Evolutionary conservation across 371 early-diverging fungal species (phyloP).

Genomic region (Rhizopus sp.): DNA sequence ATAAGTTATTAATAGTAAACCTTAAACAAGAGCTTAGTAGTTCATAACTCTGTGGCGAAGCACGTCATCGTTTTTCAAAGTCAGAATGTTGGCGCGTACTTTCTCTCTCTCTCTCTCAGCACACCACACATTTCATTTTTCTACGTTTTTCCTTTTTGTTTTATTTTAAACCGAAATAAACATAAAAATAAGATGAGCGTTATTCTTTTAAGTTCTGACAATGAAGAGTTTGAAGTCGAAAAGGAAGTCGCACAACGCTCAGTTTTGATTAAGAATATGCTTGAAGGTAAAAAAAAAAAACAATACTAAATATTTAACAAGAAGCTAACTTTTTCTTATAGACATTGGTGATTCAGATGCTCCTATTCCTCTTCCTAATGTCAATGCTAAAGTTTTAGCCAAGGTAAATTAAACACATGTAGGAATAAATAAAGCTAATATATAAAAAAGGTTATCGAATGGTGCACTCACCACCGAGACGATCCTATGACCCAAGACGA

Average conservation of each 20-base stretch:
- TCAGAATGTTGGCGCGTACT: neutral
- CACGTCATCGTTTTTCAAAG: neutral
- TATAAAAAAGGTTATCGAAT: slow-evolving; percentile 72
- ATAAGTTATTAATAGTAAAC: no score
- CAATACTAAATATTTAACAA: neutral
- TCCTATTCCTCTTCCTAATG: slow-evolving; percentile 82
- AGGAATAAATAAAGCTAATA: neutral
- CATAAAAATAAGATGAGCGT: slow-evolving; percentile 33
- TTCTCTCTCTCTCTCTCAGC: neutral
- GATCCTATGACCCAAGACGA: slow-evolving; percentile 69
- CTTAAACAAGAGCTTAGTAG: no score
- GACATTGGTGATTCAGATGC: slow-evolving; percentile 79
- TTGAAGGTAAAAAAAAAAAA: slow-evolving; percentile 67
- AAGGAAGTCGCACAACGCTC: slow-evolving; percentile 87
- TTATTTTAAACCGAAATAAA: slow-evolving; percentile 1
- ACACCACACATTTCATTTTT: neutral
- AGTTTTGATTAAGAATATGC: slow-evolving; percentile 91
- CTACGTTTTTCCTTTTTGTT: slow-evolving; percentile 10
- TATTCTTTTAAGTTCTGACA: slow-evolving; percentile 64
- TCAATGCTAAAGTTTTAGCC: slow-evolving; percentile 66
- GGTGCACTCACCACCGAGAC: slow-evolving; percentile 77
- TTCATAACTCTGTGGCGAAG: neutral
- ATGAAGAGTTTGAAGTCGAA: slow-evolving; percentile 75
- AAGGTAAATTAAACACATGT: slow-evolving; percentile 50
- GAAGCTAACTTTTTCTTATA: slow-evolving; percentile 4